Evolutionary conservation across 306 rosid species (phyloP).

Genomic region (Prunus armeniaca): DNA sequence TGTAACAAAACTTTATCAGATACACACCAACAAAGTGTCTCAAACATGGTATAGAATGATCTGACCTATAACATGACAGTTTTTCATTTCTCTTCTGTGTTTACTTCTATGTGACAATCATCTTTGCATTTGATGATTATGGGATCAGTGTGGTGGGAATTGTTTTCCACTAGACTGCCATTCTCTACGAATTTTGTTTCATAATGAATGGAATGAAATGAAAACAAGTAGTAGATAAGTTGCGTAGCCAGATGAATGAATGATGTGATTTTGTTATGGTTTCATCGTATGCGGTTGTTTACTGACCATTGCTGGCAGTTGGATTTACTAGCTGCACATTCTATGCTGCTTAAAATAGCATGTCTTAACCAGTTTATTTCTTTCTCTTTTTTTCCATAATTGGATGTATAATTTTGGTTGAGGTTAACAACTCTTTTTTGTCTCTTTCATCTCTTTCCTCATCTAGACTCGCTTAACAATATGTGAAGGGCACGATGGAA

Average conservation of each 20-base stretch:
- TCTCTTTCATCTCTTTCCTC: conserved; percentile 19
- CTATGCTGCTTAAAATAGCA: conserved; percentile 5
- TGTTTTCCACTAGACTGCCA: background rate
- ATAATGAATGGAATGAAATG: background rate
- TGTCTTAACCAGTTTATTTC: conserved; percentile 11
- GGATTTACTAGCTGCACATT: background rate
- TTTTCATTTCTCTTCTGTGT: background rate
- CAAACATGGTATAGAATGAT: background rate
- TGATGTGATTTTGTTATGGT: background rate
- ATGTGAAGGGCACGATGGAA: conserved; percentile 92
- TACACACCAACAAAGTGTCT: background rate
- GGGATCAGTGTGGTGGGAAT: background rate
- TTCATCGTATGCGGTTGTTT: background rate
- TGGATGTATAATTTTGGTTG: background rate
- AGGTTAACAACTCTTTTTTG: background rate
- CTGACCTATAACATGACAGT: background rate
- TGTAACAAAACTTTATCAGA: background rate
- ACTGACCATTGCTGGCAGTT: background rate
- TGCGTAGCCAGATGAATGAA: background rate
- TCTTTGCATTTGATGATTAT: background rate
- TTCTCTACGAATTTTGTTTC: background rate
- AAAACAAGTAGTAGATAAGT: background rate
- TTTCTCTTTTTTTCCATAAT: background rate
- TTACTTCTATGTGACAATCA: background rate
- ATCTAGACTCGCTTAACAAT: conserved; percentile 78